A percentile compares a stretch with the other conserved stretches of the same genome.
Evolutionary conservation across 495 filamentous ascomycete species (phyloP).

Genomic region (Xylaria intraflava): DNA sequence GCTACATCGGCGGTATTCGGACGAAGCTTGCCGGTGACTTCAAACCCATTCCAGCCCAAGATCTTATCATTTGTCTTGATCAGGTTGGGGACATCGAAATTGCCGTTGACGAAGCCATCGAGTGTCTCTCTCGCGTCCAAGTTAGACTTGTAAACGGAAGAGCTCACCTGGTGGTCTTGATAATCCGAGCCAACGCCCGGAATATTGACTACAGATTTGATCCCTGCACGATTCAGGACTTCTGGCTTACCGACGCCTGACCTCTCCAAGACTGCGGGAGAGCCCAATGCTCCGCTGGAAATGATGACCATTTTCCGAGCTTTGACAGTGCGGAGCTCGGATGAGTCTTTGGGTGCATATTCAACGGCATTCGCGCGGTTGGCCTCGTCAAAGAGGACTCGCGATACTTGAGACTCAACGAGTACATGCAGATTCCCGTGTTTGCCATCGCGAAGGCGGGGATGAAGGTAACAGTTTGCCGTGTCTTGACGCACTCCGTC

Average conservation of each 20-base stretch:
- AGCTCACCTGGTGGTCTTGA: slow-evolving; percentile 27
- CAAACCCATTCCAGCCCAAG: slow-evolving; percentile 28
- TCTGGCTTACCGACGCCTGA: slow-evolving; percentile 47
- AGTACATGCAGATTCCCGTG: slow-evolving; percentile 43
- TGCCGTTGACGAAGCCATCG: not conserved
- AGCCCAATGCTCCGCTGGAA: slow-evolving; percentile 45
- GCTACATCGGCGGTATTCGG: slow-evolving; percentile 23
- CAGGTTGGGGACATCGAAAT: not conserved
- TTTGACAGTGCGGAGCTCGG: too few species aligned
- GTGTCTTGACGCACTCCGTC: slow-evolving; percentile 38
- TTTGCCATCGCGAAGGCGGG: slow-evolving; percentile 29
- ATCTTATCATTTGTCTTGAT: not conserved
- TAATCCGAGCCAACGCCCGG: slow-evolving; percentile 32
- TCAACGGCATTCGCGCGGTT: slow-evolving; percentile 34
- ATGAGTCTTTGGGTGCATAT: too few species aligned
- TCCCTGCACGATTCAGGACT: not conserved
- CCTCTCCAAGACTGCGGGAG: slow-evolving; percentile 50
- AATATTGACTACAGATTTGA: not conserved
- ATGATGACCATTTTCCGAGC: slow-evolving; percentile 49
- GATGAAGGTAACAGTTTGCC: slow-evolving; percentile 34
- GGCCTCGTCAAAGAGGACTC: slow-evolving; percentile 37
- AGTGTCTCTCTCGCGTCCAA: slow-evolving; percentile 5
- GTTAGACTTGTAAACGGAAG: slow-evolving; percentile 12
- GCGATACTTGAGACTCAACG: slow-evolving; percentile 35
- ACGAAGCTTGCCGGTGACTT: slow-evolving; percentile 27